Conservation (phyloP, 2,329 filamentous ascomycete genomes). For the Aspergillus novoparasiticus region DNA sequence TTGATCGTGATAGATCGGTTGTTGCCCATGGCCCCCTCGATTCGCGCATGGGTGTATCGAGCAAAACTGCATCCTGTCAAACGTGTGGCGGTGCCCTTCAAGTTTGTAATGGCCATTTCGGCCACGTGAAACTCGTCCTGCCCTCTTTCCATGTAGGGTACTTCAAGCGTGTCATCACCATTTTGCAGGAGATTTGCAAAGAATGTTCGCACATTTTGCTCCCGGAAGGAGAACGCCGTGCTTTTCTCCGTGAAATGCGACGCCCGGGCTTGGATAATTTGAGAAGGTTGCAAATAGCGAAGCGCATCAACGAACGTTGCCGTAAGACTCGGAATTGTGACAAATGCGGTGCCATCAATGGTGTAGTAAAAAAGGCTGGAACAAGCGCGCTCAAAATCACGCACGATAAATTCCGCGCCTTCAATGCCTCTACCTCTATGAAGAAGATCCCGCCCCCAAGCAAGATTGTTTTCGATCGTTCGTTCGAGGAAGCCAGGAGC, state of each 20-base stretch:
- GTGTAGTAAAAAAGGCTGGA: constrained; percentile 86
- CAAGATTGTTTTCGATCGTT: constrained; percentile 83
- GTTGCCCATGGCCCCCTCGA: constrained; percentile 86
- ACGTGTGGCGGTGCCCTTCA: constrained; percentile 83
- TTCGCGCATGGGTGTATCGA: constrained; percentile 82
- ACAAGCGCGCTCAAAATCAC: constrained; percentile 82
- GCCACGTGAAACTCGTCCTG: constrained; percentile 84
- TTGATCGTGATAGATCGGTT: constrained; percentile 74
- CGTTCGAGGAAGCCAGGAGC: constrained; percentile 77
- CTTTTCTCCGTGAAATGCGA: constrained; percentile 78
- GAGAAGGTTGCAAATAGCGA: constrained; percentile 78
- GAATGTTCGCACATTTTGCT: constrained; percentile 84
- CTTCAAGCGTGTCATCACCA: constrained; percentile 86
- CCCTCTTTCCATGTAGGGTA: constrained; percentile 97
- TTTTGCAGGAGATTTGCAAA: constrained; percentile 96
- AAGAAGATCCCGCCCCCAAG: constrained; percentile 81
- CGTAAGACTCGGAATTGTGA: constrained; percentile 82
- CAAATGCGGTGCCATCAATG: constrained; percentile 80
- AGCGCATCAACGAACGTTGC: constrained; percentile 86
- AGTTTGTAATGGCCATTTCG: constrained; percentile 92
- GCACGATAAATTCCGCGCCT: constrained; percentile 88
- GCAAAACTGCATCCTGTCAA: constrained; percentile 74
- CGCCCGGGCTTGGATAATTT: constrained; percentile 84
- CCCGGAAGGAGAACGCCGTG: constrained; percentile 74
- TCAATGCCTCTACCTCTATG: constrained; percentile 82